These are phyloP conservation scores for Closterium sp. DNA, from an alignment of 139 green algal genomes.

Conservation along the genomic window DNA sequence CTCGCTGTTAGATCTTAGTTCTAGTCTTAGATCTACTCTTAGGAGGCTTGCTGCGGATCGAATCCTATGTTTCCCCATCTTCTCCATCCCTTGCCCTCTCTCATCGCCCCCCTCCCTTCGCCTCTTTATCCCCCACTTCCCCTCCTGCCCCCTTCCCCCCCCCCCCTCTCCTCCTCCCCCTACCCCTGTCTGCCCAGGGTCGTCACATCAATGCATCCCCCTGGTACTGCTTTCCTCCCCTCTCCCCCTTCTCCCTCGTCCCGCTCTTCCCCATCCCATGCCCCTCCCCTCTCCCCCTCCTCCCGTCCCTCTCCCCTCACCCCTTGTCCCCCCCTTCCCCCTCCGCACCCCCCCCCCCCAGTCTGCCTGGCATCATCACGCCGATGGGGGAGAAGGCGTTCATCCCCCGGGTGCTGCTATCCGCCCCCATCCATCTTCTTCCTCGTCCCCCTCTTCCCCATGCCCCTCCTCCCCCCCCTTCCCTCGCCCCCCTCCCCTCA, in stretches of 20 bases:
- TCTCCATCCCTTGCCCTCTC: no score
- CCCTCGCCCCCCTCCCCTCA: neutral
- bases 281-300: no score
- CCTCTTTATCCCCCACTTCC: neutral
- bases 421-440: conserved; percentile 15
- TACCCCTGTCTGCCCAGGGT: conserved; percentile 36
- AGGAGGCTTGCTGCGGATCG: no score
- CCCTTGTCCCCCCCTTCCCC: no score
- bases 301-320: no score
- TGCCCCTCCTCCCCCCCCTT: conserved; percentile 11
- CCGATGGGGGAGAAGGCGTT: conserved; percentile 39
- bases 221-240: neutral
- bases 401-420: neutral
- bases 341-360: neutral
- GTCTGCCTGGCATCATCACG: conserved; percentile 48
- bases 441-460: conserved; percentile 35
- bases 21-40: no score
- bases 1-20: no score
- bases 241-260: conserved; percentile 23
- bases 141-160: no score
- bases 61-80: no score
- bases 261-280: conserved; percentile 33
- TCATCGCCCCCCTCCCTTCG: no score
- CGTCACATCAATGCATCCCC: conserved; percentile 43
- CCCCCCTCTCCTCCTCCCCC: no score